phyloP scores from a whole-genome alignment of 2,329 filamentous ascomycete genomes.

The Aspergillus pseudoviridinutans region DNA sequence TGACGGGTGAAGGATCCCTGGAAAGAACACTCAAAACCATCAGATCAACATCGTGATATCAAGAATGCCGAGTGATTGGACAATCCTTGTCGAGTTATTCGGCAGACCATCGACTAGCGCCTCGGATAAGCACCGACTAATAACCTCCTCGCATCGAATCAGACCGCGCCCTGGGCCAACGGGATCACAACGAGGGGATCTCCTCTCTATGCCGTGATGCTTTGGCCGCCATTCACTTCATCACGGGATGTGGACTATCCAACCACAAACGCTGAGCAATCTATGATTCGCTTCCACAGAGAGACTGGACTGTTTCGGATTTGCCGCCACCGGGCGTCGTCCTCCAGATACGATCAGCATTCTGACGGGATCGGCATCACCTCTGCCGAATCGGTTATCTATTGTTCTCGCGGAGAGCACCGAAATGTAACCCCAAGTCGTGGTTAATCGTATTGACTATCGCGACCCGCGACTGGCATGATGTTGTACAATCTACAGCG shows the following conservation, averaged over 20 bases:
- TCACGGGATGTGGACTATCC: neutral
- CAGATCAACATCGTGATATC: neutral
- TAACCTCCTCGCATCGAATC: neutral
- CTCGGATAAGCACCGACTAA: neutral
- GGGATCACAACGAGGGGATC: neutral
- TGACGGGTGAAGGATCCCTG: neutral
- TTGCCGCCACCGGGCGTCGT: neutral
- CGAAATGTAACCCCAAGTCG: slow-evolving; percentile 7
- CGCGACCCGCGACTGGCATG: neutral
- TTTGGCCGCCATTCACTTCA: neutral
- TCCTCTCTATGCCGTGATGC: neutral
- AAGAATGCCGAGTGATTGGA: neutral
- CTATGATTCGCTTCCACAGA: neutral
- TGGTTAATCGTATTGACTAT: neutral
- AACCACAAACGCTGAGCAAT: neutral
- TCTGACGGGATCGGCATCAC: neutral
- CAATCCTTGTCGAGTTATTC: neutral
- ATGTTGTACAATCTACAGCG: neutral
- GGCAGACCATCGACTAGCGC: neutral
- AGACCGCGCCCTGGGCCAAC: neutral
- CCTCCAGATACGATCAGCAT: neutral
- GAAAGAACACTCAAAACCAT: neutral
- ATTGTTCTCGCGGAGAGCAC: slow-evolving; percentile 5
- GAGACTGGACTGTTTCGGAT: neutral
- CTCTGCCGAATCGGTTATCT: slow-evolving; percentile 7